These are phyloP conservation scores for Eucalyptus sp. DNA, from an alignment of 345 rosid genomes.

Conservation along the genomic window DNA sequence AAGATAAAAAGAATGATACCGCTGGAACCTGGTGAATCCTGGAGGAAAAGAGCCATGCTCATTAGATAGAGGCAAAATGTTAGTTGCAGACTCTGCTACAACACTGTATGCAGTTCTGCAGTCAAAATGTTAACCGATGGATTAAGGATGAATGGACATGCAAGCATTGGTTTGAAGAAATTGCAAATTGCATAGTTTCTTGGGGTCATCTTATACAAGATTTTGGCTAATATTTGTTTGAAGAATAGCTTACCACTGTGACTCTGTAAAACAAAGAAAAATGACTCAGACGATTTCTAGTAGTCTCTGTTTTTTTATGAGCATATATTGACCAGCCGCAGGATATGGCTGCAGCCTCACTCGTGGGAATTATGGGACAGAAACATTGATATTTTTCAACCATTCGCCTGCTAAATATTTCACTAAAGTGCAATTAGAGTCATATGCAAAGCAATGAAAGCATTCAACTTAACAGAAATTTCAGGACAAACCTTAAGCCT, in stretches of 20 bases:
- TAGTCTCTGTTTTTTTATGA: neutral
- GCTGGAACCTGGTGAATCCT: slow-evolving; percentile 82
- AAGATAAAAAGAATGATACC: slow-evolving; percentile 20
- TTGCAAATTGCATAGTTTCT: neutral
- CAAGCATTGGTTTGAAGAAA: neutral
- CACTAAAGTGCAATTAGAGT: neutral
- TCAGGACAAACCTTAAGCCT: slow-evolving; percentile 50
- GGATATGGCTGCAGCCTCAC: neutral
- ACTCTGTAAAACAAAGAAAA: neutral
- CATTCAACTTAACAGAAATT: neutral
- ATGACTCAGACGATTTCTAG: neutral
- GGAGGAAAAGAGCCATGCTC: slow-evolving; percentile 1
- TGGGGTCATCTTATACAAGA: neutral
- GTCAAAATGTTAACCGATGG: neutral
- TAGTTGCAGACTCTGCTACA: neutral
- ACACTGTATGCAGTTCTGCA: neutral
- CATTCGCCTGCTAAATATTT: neutral
- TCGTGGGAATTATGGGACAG: neutral
- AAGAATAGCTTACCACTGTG: neutral
- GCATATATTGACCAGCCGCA: neutral
- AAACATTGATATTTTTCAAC: neutral
- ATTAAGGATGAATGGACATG: neutral
- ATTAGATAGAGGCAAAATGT: neutral
- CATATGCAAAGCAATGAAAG: neutral
- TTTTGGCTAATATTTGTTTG: neutral